Evolutionary conservation across 352 stramenopile genomes (phyloP).

Genomic region (Globisporangium rhizosaccharum): DNA sequence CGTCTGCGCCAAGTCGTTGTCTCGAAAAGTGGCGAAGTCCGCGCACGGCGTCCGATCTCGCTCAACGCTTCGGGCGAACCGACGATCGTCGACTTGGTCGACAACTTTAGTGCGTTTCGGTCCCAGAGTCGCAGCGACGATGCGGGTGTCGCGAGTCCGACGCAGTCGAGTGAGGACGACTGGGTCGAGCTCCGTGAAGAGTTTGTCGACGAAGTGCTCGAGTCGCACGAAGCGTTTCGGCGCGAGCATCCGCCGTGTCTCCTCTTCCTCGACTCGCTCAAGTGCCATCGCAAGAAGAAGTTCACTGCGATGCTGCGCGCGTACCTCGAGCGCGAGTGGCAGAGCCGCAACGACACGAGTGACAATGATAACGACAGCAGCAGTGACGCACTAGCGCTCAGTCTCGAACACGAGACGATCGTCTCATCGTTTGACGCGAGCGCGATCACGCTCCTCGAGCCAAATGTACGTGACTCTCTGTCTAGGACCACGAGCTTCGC

Average conservation of each 20-base stretch:
- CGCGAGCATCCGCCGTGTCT: conserved; percentile 63
- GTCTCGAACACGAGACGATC: conserved; percentile 15
- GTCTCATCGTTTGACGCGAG: conserved; percentile 48
- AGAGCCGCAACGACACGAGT: conserved; percentile 10
- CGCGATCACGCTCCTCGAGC: conserved; percentile 52
- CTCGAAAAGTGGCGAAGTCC: conserved; percentile 14
- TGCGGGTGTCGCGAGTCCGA: neutral
- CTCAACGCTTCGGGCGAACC: conserved; percentile 5
- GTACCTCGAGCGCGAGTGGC: conserved; percentile 87
- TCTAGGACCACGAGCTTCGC: neutral
- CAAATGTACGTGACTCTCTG: conserved; percentile 46
- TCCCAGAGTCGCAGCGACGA: neutral
- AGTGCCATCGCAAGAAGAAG: conserved; percentile 90
- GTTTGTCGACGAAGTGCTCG: conserved; percentile 43
- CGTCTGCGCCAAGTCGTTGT: conserved; percentile 4
- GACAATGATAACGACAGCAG: conserved; percentile 3
- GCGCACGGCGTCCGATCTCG: conserved; percentile 7
- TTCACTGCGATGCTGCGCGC: conserved; percentile 75
- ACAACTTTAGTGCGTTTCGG: conserved; percentile 18
- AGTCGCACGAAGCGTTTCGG: conserved; percentile 28
- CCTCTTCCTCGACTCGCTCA: conserved; percentile 94
- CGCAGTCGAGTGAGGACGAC: conserved; percentile 1
- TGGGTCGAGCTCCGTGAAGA: conserved; percentile 14
- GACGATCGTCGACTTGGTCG: conserved; percentile 28
- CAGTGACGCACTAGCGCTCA: conserved; percentile 2